A percentile compares a stretch with the other conserved stretches of the same genome.
Conservation (phyloP, 2,329 filamentous ascomycete genomes). For the Trichophyton mentagrophytes region DNA sequence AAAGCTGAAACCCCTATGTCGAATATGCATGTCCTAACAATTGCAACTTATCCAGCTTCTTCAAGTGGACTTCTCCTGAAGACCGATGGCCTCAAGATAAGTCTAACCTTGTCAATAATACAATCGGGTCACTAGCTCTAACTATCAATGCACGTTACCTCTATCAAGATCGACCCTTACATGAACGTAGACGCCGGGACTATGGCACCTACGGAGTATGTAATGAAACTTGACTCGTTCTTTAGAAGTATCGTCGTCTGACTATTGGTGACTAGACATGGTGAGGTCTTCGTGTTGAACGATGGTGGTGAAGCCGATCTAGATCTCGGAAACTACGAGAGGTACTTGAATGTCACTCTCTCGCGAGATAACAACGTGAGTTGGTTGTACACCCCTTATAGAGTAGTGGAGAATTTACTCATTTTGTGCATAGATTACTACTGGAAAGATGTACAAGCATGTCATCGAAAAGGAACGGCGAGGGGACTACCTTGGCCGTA, state of each 20-base stretch:
- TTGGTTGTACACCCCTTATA: not conserved
- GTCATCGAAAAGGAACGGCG: slow-evolving; percentile 64
- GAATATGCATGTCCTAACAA: slow-evolving; percentile 16
- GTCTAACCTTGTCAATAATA: slow-evolving; percentile 20
- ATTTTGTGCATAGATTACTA: slow-evolving; percentile 51
- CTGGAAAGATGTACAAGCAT: slow-evolving; percentile 86
- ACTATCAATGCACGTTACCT: slow-evolving; percentile 41
- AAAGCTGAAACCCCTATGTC: slow-evolving; percentile 16
- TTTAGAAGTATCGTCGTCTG: not conserved
- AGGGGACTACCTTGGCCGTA: slow-evolving; percentile 74
- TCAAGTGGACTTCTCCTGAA: slow-evolving; percentile 65
- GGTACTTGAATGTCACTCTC: slow-evolving; percentile 70
- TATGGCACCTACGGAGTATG: slow-evolving; percentile 53
- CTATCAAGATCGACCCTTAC: slow-evolving; percentile 61
- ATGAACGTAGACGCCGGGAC: slow-evolving; percentile 65
- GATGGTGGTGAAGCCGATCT: slow-evolving; percentile 69
- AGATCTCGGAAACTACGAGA: slow-evolving; percentile 64
- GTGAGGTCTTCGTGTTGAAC: slow-evolving; percentile 77
- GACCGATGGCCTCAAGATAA: slow-evolving; percentile 65
- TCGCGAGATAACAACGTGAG: slow-evolving; percentile 64
- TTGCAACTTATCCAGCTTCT: slow-evolving; percentile 40
- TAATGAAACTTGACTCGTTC: not conserved
- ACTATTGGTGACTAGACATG: slow-evolving; percentile 45
- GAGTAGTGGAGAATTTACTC: not conserved
- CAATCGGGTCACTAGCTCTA: slow-evolving; percentile 12